A percentile compares a stretch with the other conserved stretches of the same genome.
Evolutionary conservation across 139 green algal species (phyloP).

Genomic region (Pleodorina starrii): DNA sequence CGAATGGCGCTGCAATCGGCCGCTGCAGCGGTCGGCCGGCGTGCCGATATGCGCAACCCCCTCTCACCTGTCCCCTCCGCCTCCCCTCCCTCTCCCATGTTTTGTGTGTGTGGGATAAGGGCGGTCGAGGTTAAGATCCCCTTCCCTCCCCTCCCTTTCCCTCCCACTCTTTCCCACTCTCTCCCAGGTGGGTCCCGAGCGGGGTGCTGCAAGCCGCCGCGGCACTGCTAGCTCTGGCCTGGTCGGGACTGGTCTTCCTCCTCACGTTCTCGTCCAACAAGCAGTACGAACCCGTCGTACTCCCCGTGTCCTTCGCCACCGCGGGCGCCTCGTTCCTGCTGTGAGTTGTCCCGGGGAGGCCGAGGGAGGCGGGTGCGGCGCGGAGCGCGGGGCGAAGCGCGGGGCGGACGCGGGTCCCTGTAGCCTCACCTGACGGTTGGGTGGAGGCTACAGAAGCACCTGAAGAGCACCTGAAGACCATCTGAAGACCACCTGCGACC

Average conservation of each 20-base stretch:
- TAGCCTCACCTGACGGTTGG: not conserved
- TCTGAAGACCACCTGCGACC: not conserved
- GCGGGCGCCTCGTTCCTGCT: not conserved
- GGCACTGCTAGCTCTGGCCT: not conserved
- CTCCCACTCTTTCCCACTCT: not conserved
- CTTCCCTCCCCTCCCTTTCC: not conserved
- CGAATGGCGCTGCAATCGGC: not conserved
- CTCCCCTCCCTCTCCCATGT: not conserved
- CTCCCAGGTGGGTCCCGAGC: conserved; percentile 32
- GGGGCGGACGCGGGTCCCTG: too few species aligned
- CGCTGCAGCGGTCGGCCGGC: not conserved
- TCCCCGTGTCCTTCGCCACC: not conserved
- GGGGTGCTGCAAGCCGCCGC: not conserved
- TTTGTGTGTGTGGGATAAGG: not conserved
- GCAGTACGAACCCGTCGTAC: not conserved
- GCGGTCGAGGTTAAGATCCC: not conserved
- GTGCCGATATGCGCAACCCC: not conserved
- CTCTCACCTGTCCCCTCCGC: not conserved
- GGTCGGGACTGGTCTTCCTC: conserved; percentile 3
- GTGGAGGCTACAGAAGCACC: not conserved
- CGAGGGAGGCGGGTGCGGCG: not conserved
- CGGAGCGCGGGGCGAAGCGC: too few species aligned
- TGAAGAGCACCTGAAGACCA: not conserved
- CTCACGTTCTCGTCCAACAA: not conserved
- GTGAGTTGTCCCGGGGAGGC: not conserved